A percentile compares a stretch with the other conserved stretches of the same genome.
phyloP scores from a whole-genome alignment of 1,284 basidiomycete genomes.

The Ceratobasidium sp. region DNA sequence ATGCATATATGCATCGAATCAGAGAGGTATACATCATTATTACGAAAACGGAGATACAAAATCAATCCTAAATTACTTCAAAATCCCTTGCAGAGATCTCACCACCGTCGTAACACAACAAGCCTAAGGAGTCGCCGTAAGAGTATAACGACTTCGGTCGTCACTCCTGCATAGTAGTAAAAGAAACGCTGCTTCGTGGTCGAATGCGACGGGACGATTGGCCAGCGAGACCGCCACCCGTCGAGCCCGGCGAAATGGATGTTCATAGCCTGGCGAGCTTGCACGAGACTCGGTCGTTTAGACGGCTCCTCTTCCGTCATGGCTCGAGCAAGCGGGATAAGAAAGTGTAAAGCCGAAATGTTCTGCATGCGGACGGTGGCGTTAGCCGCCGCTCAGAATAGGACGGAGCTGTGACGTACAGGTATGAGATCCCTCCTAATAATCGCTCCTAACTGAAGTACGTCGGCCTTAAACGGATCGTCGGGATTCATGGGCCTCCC shows the following conservation, averaged over 20 bases:
- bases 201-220: background rate
- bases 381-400: background rate
- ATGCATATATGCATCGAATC: background rate
- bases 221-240: constrained; percentile 12
- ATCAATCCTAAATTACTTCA: background rate
- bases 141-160: background rate
- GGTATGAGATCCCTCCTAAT: constrained; percentile 19
- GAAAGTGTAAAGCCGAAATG: background rate
- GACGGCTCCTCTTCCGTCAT: constrained; percentile 24
- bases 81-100: background rate
- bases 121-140: background rate
- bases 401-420: background rate
- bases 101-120: background rate
- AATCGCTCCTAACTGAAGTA: constrained; percentile 10
- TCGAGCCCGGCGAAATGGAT: constrained; percentile 1
- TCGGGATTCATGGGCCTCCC: too few species aligned
- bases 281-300: constrained; percentile 8
- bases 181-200: background rate
- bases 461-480: constrained; percentile 17
- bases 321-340: background rate
- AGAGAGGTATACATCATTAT: background rate
- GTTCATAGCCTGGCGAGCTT: background rate
- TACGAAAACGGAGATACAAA: background rate
- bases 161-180: background rate
- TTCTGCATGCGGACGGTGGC: background rate